phyloP scores from a whole-genome alignment of 2,329 filamentous ascomycete genomes.

The Fusarium xyrophilum region DNA sequence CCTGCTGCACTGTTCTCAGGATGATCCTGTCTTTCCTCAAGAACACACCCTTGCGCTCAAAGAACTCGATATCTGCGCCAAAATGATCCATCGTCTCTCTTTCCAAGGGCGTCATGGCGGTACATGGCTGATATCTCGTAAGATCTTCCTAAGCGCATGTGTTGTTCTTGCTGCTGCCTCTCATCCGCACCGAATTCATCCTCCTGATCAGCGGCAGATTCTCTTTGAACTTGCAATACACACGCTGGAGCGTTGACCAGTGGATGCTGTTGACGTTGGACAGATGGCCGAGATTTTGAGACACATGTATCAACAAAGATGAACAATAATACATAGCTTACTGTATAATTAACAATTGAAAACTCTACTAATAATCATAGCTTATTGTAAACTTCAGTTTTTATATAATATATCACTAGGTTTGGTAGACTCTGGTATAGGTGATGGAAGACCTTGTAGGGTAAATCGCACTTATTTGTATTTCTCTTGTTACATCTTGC shows the following conservation, averaged over 20 bases:
- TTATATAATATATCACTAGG: not conserved
- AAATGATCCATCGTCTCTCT: not conserved
- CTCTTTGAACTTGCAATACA: not conserved
- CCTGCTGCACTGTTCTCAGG: not conserved
- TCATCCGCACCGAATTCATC: not conserved
- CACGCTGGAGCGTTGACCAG: conserved; percentile 1
- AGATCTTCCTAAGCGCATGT: conserved; percentile 8
- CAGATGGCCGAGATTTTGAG: not conserved
- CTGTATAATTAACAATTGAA: not conserved
- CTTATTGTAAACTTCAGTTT: not conserved
- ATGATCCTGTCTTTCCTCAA: not conserved
- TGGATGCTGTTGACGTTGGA: not conserved
- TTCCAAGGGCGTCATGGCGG: conserved; percentile 18
- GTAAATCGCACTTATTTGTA: not conserved
- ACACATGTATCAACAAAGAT: not conserved
- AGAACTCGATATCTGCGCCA: not conserved
- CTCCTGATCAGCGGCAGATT: conserved; percentile 1
- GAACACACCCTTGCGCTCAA: not conserved
- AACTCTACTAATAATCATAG: too few relatives aligned
- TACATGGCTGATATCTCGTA: conserved; percentile 12
- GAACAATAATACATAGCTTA: not conserved
- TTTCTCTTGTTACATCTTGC: not conserved
- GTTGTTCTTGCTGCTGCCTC: not conserved
- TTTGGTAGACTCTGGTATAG: not conserved
- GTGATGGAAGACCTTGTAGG: not conserved